Evolutionary conservation across 345 rosid species (phyloP), one percentile per base, ranked within the genome.

Genomic region (Populus alba): DNA sequence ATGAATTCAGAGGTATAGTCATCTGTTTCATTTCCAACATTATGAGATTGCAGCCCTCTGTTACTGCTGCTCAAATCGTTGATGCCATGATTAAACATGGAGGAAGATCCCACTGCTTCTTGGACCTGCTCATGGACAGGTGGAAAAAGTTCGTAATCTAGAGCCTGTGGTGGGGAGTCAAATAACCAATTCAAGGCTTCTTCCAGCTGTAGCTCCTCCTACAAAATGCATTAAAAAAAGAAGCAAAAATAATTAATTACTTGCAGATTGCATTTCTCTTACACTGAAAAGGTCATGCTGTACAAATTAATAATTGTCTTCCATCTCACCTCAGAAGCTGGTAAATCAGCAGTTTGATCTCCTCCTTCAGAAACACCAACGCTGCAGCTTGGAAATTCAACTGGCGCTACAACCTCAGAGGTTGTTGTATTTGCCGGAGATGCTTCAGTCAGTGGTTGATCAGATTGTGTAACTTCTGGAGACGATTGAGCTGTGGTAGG

Each of bases 121-220:
- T 82, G 91, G 71, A 80, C 62, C 59, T 85, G 90, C 2, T 81
- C 65, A 53, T 88, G 87, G 77, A 86, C 70, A 23, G 91, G 90
- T 12, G 91, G 79, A 79, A 89, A 84, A 27, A 86, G 37, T 17
- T 74, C 78, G 84, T 70, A 79, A 73, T 86, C 86, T 25, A 77
- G 73, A 11, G 88, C 69, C 71, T 81, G 89, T 10, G 59, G 39
- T 29, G 76, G 68, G 20, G 82, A 73, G 13, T 67, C 81, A 66
- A 37, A 68, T 7, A 86, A 74, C 45, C 37, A 61, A 73, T 82
- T 80, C 37, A 78, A 65, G 39, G 65, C 74, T 53, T 85, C 90
- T 66, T 83, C 80, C 49, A 72, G 74, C 87, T 83, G 82, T 29
- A 20, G 25, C 79, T 67, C 66, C 69, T 49, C 78, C 85, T 63